A percentile compares a stretch with the other conserved stretches of the same genome.
These are phyloP conservation scores for Microbotryum violaceum DNA, from an alignment of 1,284 basidiomycete species.

Conservation along the genomic window DNA sequence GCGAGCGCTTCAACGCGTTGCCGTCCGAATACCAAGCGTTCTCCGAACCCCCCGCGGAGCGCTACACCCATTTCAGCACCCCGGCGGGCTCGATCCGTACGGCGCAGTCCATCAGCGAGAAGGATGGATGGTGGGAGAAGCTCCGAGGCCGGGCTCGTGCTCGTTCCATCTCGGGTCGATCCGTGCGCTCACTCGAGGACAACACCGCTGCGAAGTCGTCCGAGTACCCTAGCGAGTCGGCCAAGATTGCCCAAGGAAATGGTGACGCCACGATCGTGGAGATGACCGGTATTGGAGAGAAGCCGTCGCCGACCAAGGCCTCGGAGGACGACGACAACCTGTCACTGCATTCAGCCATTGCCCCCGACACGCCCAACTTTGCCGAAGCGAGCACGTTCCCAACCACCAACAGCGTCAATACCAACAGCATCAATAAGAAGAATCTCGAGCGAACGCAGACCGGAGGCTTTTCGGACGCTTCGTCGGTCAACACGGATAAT, in stretches of 20 bases:
- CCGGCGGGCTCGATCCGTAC: conserved; percentile 14
- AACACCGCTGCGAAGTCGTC: neutral
- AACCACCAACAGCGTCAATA: neutral
- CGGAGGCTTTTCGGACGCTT: neutral
- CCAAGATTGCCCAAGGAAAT: neutral
- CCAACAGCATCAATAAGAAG: neutral
- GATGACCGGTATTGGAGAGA: neutral
- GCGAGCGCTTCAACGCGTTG: conserved; percentile 7
- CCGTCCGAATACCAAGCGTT: conserved; percentile 14
- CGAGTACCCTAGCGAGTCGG: neutral
- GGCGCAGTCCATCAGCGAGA: conserved; percentile 5
- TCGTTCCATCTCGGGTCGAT: neutral
- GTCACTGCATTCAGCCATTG: neutral
- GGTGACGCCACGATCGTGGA: neutral
- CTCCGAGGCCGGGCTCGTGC: neutral
- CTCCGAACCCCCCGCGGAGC: conserved; percentile 7
- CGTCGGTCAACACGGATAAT: neutral
- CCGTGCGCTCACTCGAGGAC: neutral
- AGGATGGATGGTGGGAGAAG: conserved; percentile 10
- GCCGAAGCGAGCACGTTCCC: conserved; percentile 4
- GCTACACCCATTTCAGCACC: conserved; percentile 7
- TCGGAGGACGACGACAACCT: conserved; percentile 3
- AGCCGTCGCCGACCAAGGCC: neutral
- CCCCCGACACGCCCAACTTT: neutral
- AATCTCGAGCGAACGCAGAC: neutral